Conservation (phyloP, 768 basidiomycete genomes). For the Mycena galopus region DNA sequence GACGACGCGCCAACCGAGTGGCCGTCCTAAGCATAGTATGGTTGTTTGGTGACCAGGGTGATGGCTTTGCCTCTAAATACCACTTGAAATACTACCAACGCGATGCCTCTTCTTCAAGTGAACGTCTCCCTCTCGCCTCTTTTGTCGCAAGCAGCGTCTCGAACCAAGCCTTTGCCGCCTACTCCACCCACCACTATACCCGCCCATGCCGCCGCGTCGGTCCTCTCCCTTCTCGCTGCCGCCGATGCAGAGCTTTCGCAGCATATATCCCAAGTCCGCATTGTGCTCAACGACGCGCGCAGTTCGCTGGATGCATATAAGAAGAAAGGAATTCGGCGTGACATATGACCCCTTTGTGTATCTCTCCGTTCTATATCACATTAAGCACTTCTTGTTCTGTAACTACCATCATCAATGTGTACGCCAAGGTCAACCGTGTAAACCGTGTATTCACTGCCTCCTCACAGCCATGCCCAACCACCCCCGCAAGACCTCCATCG, state of each 20-base stretch:
- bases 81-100: no score
- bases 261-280: conserved; percentile 38
- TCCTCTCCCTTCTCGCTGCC: no score
- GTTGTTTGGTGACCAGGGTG: no score
- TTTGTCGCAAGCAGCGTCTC: no score
- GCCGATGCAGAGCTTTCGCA: conserved; percentile 47
- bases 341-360: conserved; percentile 25
- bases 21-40: conserved; percentile 32
- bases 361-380: not conserved
- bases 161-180: conserved; percentile 22
- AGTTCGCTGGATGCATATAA: conserved; percentile 38
- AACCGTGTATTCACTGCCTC: not conserved
- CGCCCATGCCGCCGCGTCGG: no score
- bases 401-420: conserved; percentile 36
- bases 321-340: conserved; percentile 26
- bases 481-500: conserved; percentile 37
- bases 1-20: conserved; percentile 47
- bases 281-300: conserved; percentile 41
- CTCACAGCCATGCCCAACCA: conserved; percentile 22
- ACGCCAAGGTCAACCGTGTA: conserved; percentile 1
- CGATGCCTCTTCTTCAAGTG: no score
- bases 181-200: not conserved
- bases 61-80: not conserved
- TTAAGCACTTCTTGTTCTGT: conserved; percentile 15
- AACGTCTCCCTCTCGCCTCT: no score